Evolutionary conservation across 176 grass and related monocot genomes (phyloP).

Genomic region (Carex kokanica): DNA sequence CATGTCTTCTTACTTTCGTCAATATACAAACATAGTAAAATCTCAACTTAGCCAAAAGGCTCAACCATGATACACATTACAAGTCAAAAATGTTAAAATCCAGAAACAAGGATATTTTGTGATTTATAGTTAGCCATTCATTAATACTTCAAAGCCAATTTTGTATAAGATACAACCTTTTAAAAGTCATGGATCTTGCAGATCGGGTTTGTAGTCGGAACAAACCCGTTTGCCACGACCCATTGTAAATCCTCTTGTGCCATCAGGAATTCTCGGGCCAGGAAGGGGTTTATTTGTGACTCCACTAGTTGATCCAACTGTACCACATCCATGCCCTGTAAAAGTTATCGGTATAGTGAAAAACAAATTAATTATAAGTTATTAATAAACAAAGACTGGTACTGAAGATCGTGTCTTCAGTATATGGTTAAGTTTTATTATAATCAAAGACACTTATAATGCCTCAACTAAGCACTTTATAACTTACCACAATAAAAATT

Average conservation of each 20-base stretch:
- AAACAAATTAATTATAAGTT: not conserved
- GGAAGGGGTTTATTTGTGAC: conserved; percentile 54
- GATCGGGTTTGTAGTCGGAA: not conserved
- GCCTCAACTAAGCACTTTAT: not conserved
- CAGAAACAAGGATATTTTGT: not conserved
- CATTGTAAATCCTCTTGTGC: conserved; percentile 68
- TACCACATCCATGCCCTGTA: conserved; percentile 30
- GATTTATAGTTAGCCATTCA: not conserved
- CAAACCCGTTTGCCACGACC: conserved; percentile 57
- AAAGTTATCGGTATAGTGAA: not conserved
- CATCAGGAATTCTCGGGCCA: conserved; percentile 85
- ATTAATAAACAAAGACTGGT: not conserved
- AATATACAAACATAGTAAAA: not conserved
- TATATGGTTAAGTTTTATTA: not conserved
- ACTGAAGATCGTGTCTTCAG: not conserved
- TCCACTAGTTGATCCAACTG: conserved; percentile 15
- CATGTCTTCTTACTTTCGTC: not conserved
- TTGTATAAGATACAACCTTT: not conserved
- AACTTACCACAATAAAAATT: not conserved
- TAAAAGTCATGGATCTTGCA: not conserved
- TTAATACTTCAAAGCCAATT: not conserved
- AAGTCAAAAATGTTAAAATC: not conserved
- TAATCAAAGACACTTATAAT: not conserved
- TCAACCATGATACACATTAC: not conserved
- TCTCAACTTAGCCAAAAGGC: not conserved